Evolutionary conservation across 164 flowering plant species (phyloP), one percentile per base, ranked within the genome.

Genomic region (Vitis vinifera): DNA sequence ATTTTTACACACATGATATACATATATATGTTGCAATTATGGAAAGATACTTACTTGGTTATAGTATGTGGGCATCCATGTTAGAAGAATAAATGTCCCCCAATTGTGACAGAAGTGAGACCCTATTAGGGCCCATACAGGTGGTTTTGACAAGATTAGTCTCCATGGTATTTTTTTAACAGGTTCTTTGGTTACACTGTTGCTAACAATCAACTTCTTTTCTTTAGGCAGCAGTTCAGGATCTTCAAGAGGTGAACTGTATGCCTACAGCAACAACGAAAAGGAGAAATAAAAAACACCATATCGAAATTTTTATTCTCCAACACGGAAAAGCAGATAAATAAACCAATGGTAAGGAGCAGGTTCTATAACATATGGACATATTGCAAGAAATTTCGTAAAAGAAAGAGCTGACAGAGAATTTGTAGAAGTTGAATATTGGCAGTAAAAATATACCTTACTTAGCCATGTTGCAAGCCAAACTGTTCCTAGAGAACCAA

Each of bases 61-160:
- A 77, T 95, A 95, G 75, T 95, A 95, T 55, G 99, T 95, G 4
- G 99, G 99, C 98, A 95, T 95, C 99, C 98, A 95, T 51, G 98
- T 95, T 6, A 95, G 83, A 63, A 95, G 90, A 79, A 95, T 95
- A 76, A 95, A 95, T 61, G 99, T 95, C 13, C 99, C 99, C 97
- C 98, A 95, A 49, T 95, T 95, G 80, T 95, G 99, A 82, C 99
- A 95, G 77, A 95, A 95, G 70, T 95, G 99, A 62, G 71, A 95
- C 10, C 81, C 79, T 73, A 95, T 95, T 16, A 95, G 73, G 27
- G 98, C 99, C 99, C 99, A 95, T 3, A 95, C 99, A 73, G 99
- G 98, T 62, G 86, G 63, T 72, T 95, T 95, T 58, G 99, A 93
- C 81, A 95, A 78, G 29, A 95, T 90, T 69, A 80, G 59, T 65